These are phyloP conservation scores for Sporormia fimetaria DNA, from an alignment of 495 filamentous ascomycete species.

Conservation along the genomic window DNA sequence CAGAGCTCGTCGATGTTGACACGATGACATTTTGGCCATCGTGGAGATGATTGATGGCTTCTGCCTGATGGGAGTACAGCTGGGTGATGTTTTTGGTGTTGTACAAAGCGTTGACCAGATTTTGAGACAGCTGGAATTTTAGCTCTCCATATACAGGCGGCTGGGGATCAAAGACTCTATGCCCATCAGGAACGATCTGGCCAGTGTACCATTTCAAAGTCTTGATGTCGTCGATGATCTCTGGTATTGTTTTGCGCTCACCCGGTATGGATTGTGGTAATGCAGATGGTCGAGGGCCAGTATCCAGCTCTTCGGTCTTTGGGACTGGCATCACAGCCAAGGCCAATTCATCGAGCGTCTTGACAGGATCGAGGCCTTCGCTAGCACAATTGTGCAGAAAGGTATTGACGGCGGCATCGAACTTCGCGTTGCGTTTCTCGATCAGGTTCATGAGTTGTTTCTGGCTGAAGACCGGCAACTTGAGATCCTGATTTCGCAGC, in stretches of 20 bases:
- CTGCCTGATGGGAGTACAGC: slow-evolving; percentile 88
- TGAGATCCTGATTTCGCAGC: slow-evolving; percentile 66
- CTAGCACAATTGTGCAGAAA: slow-evolving; percentile 67
- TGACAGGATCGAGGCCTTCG: slow-evolving; percentile 54
- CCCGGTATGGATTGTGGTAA: slow-evolving; percentile 63
- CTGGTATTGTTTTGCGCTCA: slow-evolving; percentile 68
- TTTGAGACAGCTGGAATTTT: slow-evolving; percentile 75
- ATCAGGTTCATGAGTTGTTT: slow-evolving; percentile 85
- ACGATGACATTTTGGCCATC: slow-evolving; percentile 82
- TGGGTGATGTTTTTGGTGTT: slow-evolving; percentile 75
- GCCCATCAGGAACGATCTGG: slow-evolving; percentile 90
- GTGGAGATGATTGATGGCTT: slow-evolving; percentile 85
- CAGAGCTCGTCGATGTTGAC: slow-evolving; percentile 88
- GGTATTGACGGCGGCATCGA: slow-evolving; percentile 59
- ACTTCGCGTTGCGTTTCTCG: slow-evolving; percentile 83
- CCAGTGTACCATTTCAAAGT: slow-evolving; percentile 73
- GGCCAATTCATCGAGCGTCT: slow-evolving; percentile 43
- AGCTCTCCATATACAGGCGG: slow-evolving; percentile 73
- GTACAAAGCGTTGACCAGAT: slow-evolving; percentile 87
- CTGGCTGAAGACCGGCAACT: slow-evolving; percentile 88
- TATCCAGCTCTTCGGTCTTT: slow-evolving; percentile 42
- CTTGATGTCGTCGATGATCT: slow-evolving; percentile 80
- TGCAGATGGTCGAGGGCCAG: slow-evolving; percentile 31
- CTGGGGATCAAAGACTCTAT: slow-evolving; percentile 85
- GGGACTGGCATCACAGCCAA: slow-evolving; percentile 41